Conservation (phyloP, 2,329 filamentous ascomycete genomes). For the Tothia fuscella region DNA sequence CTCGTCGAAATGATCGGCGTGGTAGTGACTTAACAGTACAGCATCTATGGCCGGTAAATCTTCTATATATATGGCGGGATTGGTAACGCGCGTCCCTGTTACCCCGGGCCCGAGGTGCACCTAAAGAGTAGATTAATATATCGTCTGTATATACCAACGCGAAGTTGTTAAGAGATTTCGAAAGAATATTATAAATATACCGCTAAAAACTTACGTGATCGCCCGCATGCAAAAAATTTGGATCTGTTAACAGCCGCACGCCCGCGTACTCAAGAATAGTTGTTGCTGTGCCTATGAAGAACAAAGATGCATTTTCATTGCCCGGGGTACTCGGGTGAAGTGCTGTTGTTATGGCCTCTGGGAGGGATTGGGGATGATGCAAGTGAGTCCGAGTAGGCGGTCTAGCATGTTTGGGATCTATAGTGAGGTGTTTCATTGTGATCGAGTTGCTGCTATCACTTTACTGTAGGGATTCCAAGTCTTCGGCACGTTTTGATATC, state of each 20-base stretch:
- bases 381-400: constrained; percentile 4
- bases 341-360: neutral
- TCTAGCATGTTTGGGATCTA: neutral
- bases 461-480: too few relatives aligned
- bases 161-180: too few relatives aligned
- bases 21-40: constrained; percentile 53
- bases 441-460: too few relatives aligned
- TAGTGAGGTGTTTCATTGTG: neutral
- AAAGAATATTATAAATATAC: too few relatives aligned
- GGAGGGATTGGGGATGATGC: neutral
- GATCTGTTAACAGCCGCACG: constrained; percentile 43
- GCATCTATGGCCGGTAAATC: constrained; percentile 47
- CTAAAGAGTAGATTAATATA: too few relatives aligned
- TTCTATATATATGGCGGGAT: constrained; percentile 49
- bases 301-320: constrained; percentile 1
- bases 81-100: constrained; percentile 39
- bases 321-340: constrained; percentile 1
- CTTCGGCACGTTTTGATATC: too few relatives aligned
- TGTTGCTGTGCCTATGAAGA: constrained; percentile 7
- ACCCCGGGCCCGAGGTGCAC: constrained; percentile 55
- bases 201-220: too few relatives aligned
- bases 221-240: constrained; percentile 54
- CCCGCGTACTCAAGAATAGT: constrained; percentile 34
- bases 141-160: too few relatives aligned
- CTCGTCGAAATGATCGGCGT: constrained; percentile 47